A percentile compares a stretch with the other conserved stretches of the same genome.
phyloP scores from a whole-genome alignment of 2,329 filamentous ascomycete genomes.

The Fusarium sp. region DNA sequence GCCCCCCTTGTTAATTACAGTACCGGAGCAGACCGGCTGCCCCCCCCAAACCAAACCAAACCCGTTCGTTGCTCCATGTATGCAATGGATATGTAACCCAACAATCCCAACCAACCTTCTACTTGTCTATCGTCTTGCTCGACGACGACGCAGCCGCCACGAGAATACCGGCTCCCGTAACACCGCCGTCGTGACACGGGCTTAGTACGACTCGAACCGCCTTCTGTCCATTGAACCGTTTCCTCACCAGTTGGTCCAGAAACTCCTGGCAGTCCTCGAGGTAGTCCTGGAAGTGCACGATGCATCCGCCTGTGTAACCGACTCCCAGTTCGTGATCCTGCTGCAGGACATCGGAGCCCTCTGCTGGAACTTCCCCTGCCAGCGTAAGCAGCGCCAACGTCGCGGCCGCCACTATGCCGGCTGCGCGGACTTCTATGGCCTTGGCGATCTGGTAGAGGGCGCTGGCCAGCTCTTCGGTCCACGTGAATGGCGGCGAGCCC shows the following conservation, averaged over 20 bases:
- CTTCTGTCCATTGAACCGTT: conserved; percentile 42
- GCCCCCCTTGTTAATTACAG: conserved; percentile 32
- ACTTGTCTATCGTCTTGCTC: conserved; percentile 52
- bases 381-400: conserved; percentile 77
- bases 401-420: conserved; percentile 79
- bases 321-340: conserved; percentile 71
- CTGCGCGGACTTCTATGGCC: conserved; percentile 77
- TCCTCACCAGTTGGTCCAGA: conserved; percentile 66
- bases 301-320: conserved; percentile 84
- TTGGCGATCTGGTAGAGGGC: conserved; percentile 75
- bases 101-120: conserved; percentile 6
- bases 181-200: conserved; percentile 71
- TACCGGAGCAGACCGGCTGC: conserved; percentile 31
- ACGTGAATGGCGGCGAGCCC: conserved; percentile 63
- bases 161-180: conserved; percentile 71
- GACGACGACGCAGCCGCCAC: conserved; percentile 57
- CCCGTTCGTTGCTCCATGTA: neutral
- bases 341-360: conserved; percentile 29
- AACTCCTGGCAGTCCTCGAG: conserved; percentile 76
- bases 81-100: conserved; percentile 19
- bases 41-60: neutral
- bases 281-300: conserved; percentile 83
- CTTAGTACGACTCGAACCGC: conserved; percentile 61
- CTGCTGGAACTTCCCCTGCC: conserved; percentile 71
- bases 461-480: conserved; percentile 71